phyloP scores from a whole-genome alignment of 108 stramenopile genomes.

The Cyclotella baltica region DNA sequence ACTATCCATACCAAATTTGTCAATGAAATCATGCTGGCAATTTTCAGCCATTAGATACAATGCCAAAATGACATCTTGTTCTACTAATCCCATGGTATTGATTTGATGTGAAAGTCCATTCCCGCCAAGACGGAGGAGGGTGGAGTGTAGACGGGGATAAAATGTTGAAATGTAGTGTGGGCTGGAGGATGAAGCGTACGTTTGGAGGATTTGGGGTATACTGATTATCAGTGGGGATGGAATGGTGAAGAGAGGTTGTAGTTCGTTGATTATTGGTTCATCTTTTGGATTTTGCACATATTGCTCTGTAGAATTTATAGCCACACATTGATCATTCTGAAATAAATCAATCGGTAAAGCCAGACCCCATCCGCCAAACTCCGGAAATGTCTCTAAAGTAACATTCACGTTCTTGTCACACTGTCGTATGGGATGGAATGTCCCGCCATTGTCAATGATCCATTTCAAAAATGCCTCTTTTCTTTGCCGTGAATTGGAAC shows the following conservation, averaged over 20 bases:
- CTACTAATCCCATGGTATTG: slow-evolving; percentile 43
- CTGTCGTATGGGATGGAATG: slow-evolving; percentile 42
- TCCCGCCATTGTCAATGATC: slow-evolving; percentile 56
- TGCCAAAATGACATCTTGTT: slow-evolving; percentile 53
- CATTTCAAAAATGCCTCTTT: slow-evolving; percentile 51
- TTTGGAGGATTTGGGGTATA: slow-evolving; percentile 36
- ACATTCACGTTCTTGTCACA: slow-evolving; percentile 14
- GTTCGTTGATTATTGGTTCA: slow-evolving; percentile 27
- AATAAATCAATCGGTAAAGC: slow-evolving; percentile 10
- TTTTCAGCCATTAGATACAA: slow-evolving; percentile 50
- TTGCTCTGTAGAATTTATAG: background rate
- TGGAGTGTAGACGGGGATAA: background rate
- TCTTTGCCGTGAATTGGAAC: background rate
- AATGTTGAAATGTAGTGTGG: slow-evolving; percentile 8
- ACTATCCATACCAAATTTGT: slow-evolving; percentile 11
- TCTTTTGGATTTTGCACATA: background rate
- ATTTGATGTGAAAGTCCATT: background rate
- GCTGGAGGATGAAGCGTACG: slow-evolving; percentile 28
- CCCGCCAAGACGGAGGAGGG: slow-evolving; percentile 8
- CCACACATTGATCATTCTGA: background rate
- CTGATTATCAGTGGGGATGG: slow-evolving; percentile 48
- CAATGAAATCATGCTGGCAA: slow-evolving; percentile 28
- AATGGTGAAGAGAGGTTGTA: slow-evolving; percentile 51
- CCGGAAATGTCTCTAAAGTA: slow-evolving; percentile 49
- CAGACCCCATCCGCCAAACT: slow-evolving; percentile 54